Evolutionary conservation across 2,329 filamentous ascomycete genomes (phyloP).

Genomic region (Colletotrichum musicola): DNA sequence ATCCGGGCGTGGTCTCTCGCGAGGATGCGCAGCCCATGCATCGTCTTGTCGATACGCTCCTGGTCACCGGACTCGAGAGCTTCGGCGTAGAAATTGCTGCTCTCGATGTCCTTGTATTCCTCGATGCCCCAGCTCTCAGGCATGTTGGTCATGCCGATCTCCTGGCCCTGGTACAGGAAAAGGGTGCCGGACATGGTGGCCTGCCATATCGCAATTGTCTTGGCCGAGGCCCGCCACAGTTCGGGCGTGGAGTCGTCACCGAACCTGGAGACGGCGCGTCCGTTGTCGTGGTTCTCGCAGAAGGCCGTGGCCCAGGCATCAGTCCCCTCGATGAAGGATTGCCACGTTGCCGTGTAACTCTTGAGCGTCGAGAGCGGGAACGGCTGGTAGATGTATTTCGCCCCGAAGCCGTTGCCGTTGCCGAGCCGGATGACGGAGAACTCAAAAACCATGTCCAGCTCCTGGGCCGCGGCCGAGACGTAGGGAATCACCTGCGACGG

Average conservation of each 20-base stretch:
- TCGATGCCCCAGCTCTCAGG: conserved; percentile 63
- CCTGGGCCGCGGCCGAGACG: conserved; percentile 63
- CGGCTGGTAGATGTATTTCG: conserved; percentile 63
- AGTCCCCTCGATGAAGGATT: conserved; percentile 61
- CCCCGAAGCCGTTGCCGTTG: conserved; percentile 58
- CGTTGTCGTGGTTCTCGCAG: conserved; percentile 74
- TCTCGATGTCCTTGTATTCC: conserved; percentile 68
- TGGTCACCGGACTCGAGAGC: conserved; percentile 52
- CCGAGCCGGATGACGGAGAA: conserved; percentile 69
- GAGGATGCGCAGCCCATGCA: conserved; percentile 66
- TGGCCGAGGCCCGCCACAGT: conserved; percentile 59
- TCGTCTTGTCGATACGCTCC: conserved; percentile 58
- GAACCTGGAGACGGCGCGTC: conserved; percentile 68
- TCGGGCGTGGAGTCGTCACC: conserved; percentile 58
- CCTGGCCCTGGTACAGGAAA: conserved; percentile 72
- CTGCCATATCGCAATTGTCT: conserved; percentile 66
- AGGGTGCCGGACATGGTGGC: conserved; percentile 64
- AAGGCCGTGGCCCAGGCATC: conserved; percentile 72
- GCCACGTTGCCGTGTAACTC: conserved; percentile 58
- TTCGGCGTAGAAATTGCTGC: conserved; percentile 63
- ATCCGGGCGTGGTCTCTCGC: conserved; percentile 74
- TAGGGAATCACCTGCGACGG: conserved; percentile 66
- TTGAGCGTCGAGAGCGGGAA: conserved; percentile 61
- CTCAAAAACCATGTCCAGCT: conserved; percentile 73
- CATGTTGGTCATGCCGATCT: conserved; percentile 72